A percentile compares a stretch with the other conserved stretches of the same genome.
These are phyloP conservation scores for Delphinella strobiligena DNA, from an alignment of 2,329 filamentous ascomycete species.

Conservation along the genomic window DNA sequence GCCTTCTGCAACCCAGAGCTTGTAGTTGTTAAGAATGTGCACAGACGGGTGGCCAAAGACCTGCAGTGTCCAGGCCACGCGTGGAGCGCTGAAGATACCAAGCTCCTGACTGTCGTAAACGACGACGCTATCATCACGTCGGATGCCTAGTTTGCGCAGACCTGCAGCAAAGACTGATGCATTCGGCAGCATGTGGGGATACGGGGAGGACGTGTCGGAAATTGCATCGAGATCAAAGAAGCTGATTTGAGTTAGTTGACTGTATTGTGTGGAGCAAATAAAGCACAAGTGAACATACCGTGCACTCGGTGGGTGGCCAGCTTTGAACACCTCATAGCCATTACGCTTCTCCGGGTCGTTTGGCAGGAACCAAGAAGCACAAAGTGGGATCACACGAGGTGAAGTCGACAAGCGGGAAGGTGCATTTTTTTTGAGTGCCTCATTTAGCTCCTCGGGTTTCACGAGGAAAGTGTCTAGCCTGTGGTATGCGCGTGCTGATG, in stretches of 20 bases:
- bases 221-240: constrained; percentile 96
- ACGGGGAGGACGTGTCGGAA: constrained; percentile 76
- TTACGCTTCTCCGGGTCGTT: constrained; percentile 66
- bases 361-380: constrained; percentile 91
- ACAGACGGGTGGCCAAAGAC: constrained; percentile 83
- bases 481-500: constrained; percentile 2
- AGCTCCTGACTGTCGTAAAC: constrained; percentile 88
- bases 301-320: constrained; percentile 74
- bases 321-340: constrained; percentile 68
- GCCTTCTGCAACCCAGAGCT: constrained; percentile 77
- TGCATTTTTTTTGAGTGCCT: constrained; percentile 72
- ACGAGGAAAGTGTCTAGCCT: constrained; percentile 73
- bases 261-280: not conserved
- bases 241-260: constrained; percentile 1
- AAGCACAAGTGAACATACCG: constrained; percentile 30
- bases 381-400: constrained; percentile 76
- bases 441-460: constrained; percentile 67
- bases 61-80: constrained; percentile 85
- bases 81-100: constrained; percentile 86
- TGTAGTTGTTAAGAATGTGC: constrained; percentile 91
- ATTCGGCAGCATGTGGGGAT: constrained; percentile 91
- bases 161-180: constrained; percentile 70
- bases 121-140: constrained; percentile 76
- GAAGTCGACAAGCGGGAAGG: constrained; percentile 68
- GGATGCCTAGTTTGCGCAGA: constrained; percentile 81